Percentiles rank a stretch among this genome's conserved stretches.
phyloP scores from a whole-genome alignment of 23 red algal genomes.

The Gracilariopsis chorda region DNA sequence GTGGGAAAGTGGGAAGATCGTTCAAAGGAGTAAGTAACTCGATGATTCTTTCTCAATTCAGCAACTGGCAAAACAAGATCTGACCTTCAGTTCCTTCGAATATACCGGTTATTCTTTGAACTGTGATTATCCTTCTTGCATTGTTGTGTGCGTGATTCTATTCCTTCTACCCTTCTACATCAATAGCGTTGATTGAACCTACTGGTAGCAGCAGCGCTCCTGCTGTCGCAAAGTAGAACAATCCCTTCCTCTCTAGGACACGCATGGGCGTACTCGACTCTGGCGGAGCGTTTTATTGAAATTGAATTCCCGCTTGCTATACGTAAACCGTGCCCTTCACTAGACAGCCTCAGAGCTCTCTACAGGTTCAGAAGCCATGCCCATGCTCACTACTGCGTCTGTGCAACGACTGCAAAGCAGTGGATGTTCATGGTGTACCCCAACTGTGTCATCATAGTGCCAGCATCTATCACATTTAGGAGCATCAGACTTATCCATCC shows the following conservation, averaged over 20 bases:
- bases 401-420: conserved; percentile 43
- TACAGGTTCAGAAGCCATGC: conserved; percentile 18
- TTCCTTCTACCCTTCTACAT: too few relatives aligned
- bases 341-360: not conserved
- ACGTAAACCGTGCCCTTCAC: too few relatives aligned
- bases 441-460: conserved; percentile 64
- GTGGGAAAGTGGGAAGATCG: conserved; percentile 80
- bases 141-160: too few relatives aligned
- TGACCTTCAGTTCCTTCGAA: too few relatives aligned
- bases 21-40: conserved; percentile 66
- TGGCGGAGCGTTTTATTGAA: not conserved
- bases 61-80: too few relatives aligned
- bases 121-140: too few relatives aligned
- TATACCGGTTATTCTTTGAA: too few relatives aligned
- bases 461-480: conserved; percentile 92
- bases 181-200: not conserved
- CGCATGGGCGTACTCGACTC: not conserved
- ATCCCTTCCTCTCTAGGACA: not conserved
- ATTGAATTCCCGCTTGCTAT: not conserved
- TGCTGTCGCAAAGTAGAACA: not conserved
- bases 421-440: not conserved
- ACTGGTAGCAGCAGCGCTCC: not conserved
- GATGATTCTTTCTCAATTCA: not conserved
- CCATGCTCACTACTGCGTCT: conserved; percentile 39
- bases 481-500: conserved; percentile 49